Evolutionary conservation across 495 filamentous ascomycete species (phyloP).

Genomic region (Neurospora sp.): DNA sequence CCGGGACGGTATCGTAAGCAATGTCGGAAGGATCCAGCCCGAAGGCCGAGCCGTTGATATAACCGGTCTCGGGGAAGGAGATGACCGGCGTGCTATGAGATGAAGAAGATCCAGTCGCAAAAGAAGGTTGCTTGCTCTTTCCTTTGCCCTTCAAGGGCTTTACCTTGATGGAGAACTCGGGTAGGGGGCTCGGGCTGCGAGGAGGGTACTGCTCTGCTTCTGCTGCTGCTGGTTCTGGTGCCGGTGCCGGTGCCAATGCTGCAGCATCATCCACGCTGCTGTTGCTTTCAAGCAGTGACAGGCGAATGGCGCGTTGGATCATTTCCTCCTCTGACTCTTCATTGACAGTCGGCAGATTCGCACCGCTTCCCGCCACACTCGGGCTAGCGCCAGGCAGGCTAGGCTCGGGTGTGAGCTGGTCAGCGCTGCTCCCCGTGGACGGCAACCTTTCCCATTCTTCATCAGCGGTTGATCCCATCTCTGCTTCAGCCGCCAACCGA

Average conservation of each 20-base stretch:
- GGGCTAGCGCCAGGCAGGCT: slow-evolving; percentile 35
- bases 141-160: slow-evolving; percentile 29
- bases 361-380: slow-evolving; percentile 1
- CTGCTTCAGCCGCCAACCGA: slow-evolving; percentile 34
- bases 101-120: slow-evolving; percentile 29
- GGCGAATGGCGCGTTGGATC: slow-evolving; percentile 69
- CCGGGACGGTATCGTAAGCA: slow-evolving; percentile 11
- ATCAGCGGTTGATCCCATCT: slow-evolving; percentile 39
- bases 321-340: slow-evolving; percentile 52
- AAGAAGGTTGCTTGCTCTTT: slow-evolving; percentile 22
- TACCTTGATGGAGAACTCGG: slow-evolving; percentile 43
- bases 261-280: slow-evolving; percentile 24
- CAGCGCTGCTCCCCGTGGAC: slow-evolving; percentile 30
- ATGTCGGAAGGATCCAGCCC: not conserved
- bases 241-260: slow-evolving; percentile 11
- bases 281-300: slow-evolving; percentile 53
- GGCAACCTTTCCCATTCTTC: slow-evolving; percentile 37
- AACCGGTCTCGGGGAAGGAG: not conserved
- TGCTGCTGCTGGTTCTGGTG: not conserved
- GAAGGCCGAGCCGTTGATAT: not conserved
- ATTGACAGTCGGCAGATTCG: slow-evolving; percentile 10
- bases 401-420: slow-evolving; percentile 41
- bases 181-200: not conserved
- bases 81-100: slow-evolving; percentile 17
- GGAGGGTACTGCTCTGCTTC: slow-evolving; percentile 21